Evolutionary conservation across 805 yeast genomes (phyloP), one percentile per base, ranked within the genome.

Genomic region (Kodamaea leandrae): DNA sequence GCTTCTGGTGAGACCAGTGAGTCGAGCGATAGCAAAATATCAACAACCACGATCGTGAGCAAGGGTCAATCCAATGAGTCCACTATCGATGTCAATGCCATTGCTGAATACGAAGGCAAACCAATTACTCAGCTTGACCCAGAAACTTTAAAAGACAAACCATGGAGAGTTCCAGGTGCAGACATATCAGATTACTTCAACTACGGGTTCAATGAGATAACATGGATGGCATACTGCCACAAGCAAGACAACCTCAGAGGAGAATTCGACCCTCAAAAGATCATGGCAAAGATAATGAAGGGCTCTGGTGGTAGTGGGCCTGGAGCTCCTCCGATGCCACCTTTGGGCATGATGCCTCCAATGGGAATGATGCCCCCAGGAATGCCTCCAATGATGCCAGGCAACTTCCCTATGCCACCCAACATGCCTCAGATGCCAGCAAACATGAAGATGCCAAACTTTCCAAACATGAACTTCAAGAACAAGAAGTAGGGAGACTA

Each of bases 121-220:
- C 95, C 96, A 3, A 69, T 93, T 36, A 86, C 96, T 0, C 80
- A 84, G 50, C 72, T 91, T 9, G 83, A 86, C 45, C 73, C 91
- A 8, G 91, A 84, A 45, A 83, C 82, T 40, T 66, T 90, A 36
- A 88, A 86, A 49, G 96, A 89, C 50, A 95, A 95, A 66, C 99
- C 99, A 6, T 93, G 99, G 99, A 77, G 99, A 58, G 81, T 86
- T 49, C 97, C 98, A 1, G 99, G 98, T 27, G 96, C 96, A 3
- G 97, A 93, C 63, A 66, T 87, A 29, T 77, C 95, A 6, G 98
- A 93, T 61, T 95, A 89, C 63, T 93, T 93, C 72, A 93, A 93
- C 65, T 93, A 81, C 56, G 99, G 99, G 1, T 93, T 93, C 58
- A 96, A 93, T 59, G 99, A 93, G 66, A 77, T 86, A 50, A 85